Evolutionary conservation across 176 grass and related monocot species (phyloP), one percentile per base, ranked within the genome.

Genomic region (Zea mays): DNA sequence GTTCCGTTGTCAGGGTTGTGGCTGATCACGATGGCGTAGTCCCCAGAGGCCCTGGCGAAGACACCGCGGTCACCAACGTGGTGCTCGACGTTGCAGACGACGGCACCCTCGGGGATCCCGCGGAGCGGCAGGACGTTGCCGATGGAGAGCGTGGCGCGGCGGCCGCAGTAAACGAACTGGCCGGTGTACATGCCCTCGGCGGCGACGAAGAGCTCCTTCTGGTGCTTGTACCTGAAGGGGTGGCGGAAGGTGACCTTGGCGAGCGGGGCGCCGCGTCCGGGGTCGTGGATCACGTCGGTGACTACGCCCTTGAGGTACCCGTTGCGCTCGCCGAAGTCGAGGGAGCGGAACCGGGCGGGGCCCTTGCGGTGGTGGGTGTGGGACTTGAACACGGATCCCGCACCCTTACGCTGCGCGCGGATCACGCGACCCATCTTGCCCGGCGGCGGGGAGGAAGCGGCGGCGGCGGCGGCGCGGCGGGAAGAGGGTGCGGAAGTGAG

Each of bases 281-380:
- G 94, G 76, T 93, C 94, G 62, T 97, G 94, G 84, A 97, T 90
- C 58, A 97, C 82, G 37, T 97, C 94, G 62, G 91, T 97, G 70
- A 97, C 79, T 8, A 97, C 91, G 50, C 94, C 94, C 78, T 91
- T 93, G 35, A 97, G 84, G 61, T 97, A 97, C 3, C 94, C 94
- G 44, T 97, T 93, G 49, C 94, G 86, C 94, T 97, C 94, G 86
- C 94, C 94, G 78, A 91, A 93, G 79, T 97, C 94, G 72, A 97
- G 94, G 43, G 88, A 87, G 19, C 94, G 88, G 78, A 97, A 97
- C 2, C 94, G 75, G 17, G 94, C 94, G 0, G 94, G 86, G 4
- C 94, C 94, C 88, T 97, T 97, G 74, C 94, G 94, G 88, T 97
- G 94, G 94, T 97, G 94, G 13, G 94, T 97, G 88, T 97, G 94